phyloP scores from a whole-genome alignment of 2,329 filamentous ascomycete species.

The Sordariomycetes sp. region DNA sequence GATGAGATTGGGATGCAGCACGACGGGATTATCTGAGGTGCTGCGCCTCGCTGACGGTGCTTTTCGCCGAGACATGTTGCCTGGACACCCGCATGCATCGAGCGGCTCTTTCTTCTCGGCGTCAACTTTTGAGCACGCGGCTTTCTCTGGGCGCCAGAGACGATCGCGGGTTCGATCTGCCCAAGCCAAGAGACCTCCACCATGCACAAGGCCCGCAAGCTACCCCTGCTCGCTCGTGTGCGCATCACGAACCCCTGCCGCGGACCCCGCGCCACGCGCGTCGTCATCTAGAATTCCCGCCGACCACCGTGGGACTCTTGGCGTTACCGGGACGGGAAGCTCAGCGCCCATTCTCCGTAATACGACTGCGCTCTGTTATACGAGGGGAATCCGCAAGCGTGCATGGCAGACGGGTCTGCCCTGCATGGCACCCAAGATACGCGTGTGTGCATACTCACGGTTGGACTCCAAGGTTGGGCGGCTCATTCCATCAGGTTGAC shows the following conservation, averaged over 20 bases:
- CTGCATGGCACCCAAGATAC: no score
- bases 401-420: background rate
- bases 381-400: background rate
- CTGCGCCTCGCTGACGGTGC: background rate
- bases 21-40: background rate
- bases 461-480: background rate
- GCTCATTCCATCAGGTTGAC: background rate
- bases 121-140: background rate
- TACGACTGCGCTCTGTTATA: background rate
- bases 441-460: no score
- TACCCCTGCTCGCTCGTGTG: background rate
- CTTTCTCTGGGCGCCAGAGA: background rate
- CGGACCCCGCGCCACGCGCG: background rate
- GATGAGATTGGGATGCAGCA: background rate
- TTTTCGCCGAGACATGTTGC: background rate
- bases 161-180: background rate
- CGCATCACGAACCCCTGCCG: background rate
- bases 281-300: background rate
- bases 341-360: background rate
- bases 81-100: background rate
- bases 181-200: background rate
- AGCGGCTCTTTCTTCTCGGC: background rate
- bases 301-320: background rate
- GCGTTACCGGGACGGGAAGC: background rate
- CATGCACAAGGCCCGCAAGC: background rate